Evolutionary conservation across 1,284 basidiomycete species (phyloP), one percentile per base, ranked within the genome.

Genomic region (Ganoderma lucidum): DNA sequence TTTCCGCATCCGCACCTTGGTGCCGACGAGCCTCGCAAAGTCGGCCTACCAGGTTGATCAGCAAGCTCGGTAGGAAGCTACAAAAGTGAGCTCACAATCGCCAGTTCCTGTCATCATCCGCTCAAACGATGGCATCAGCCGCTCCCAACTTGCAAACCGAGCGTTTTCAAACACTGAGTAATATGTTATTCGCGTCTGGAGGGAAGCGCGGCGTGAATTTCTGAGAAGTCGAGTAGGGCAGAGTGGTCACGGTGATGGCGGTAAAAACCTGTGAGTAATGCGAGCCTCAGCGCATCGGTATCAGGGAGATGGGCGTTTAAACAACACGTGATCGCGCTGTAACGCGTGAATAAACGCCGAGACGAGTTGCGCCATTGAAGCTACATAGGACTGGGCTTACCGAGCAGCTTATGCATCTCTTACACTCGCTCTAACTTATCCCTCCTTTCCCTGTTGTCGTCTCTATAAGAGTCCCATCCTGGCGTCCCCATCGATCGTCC

Each of bases 401-500:
- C 19, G 44, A 58, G 37, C 41, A 45, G 66, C 68, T 69, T 69
- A 65, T 53, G 62, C 53, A 71, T 62, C 67, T 41, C 41, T 62
- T 28, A 59, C 62, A 19, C n/a, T 51, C 37, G 12, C 60, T 23
- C 42, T 55, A 51, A 51, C 64, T 48, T 65, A 64, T 64, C 58
- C 62, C 59, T 30, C 35, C 32, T 41, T 35, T 41, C 62, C 23
- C 32, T 41, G 48, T 28, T 48, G 30, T 44, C 23, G 35, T n/a
- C 12, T 19, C 37, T 69, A 69, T 72, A 71, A 70, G 39, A 64
- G 53, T 45, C 69, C 30, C 63, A 64, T 63, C 73, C 60, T 73
- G 72, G 73, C 73, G 41, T 72, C 73, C 39, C 66, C 65, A 70
- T 74, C 73, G 69, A 74, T 74, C 62, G 39, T 68, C 67, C 30